Conservation (phyloP, 2,329 filamentous ascomycete genomes). For the Cryphonectria naterciae region DNA sequence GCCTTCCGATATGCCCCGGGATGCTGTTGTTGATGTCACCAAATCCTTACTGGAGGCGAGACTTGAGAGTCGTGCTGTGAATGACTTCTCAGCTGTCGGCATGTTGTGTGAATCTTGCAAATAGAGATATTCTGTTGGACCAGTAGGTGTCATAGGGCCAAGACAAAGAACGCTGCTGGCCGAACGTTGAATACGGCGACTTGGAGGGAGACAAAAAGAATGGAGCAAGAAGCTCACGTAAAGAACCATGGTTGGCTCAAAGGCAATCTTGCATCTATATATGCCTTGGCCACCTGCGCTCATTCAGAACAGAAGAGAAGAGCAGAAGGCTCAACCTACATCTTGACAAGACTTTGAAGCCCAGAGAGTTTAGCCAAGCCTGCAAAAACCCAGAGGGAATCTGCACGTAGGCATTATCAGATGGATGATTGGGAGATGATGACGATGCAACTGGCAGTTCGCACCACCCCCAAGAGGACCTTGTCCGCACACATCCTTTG, state of each 20-base stretch:
- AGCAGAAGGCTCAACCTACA: not conserved
- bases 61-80: not conserved
- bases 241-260: not conserved
- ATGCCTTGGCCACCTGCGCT: not conserved
- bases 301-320: not conserved
- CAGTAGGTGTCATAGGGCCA: not conserved
- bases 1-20: constrained; percentile 1
- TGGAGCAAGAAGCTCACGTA: not conserved
- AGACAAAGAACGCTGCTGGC: not conserved
- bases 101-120: not conserved
- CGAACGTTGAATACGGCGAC: not conserved
- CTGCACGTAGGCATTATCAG: constrained; percentile 18
- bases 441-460: not conserved
- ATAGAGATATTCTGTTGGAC: not conserved
- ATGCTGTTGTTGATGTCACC: not conserved
- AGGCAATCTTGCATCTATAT: not conserved
- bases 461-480: constrained; percentile 17
- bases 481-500: constrained; percentile 10
- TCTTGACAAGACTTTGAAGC: constrained; percentile 14
- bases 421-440: not conserved
- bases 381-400: constrained; percentile 2
- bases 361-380: not conserved
- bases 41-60: not conserved
- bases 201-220: no score
- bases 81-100: not conserved